Base-by-base conservation (phyloP, 2,329 filamentous ascomycete genomes). In the Arthrobotrys sinensis region DNA sequence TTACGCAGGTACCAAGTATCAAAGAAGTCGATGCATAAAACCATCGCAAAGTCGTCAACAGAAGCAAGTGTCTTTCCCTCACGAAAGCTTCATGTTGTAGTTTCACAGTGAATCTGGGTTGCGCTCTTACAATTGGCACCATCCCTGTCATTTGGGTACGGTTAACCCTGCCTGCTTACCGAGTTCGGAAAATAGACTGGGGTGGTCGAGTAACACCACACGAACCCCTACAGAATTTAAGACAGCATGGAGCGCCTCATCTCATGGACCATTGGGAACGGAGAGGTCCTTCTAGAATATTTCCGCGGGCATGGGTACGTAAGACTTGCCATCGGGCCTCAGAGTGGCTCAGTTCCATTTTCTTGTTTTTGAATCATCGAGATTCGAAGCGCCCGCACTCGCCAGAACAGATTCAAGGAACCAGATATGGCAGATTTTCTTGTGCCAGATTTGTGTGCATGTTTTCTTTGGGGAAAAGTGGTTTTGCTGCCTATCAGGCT, bases 71-170 rank as follows among this genome's bases (percentile, higher is more conserved):
- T 16, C 21, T 32, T 52, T 28, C 21, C 21, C 12, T 28, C 2
- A 28, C 14, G 21, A 28, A 53, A 53, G 24, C 48, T 53, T 53
- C 48, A 53, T 36, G 50, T 12, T 19, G 14, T 21, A 21, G 52
- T 57, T 57, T 57, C 34, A 38, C n/a, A 53, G 12, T 53, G 50
- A 52, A 34, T 53, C 24, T 53, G 50, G 24, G 50, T 53, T 53
- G 52, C 38, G 52, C 38, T 57, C 50, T 32, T 24, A 32, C 46
- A 57, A 21, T 7, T 38, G 8, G 28, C 7, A n/a, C 16, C 16
- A 48, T 48, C 45, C 45, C 19, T 48, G 45, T 24, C 45, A 12
- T 21, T 48, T 36, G 4, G 40, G n/a, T 36, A 2, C 14, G 11
- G 45, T 10, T 7, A 52, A 52, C 21, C 50, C 52, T n/a, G 16